Percentiles rank a stretch among this genome's conserved stretches.
phyloP scores from a whole-genome alignment of 2,329 filamentous ascomycete species.

The Lasiodiplodia theobromae region DNA sequence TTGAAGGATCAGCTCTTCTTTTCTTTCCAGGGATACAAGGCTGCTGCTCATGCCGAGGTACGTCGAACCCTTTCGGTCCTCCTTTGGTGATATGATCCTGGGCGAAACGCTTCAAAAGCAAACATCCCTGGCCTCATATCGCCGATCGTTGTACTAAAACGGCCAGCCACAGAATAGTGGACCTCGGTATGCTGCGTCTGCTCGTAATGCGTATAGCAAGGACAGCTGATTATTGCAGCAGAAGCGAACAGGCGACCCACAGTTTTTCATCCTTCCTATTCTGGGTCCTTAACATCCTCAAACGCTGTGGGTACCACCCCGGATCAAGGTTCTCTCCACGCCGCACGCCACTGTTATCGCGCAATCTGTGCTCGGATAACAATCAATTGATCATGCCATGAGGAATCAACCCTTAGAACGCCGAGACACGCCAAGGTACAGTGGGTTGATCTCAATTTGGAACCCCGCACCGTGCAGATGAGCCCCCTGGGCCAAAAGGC shows the following conservation, averaged over 20 bases:
- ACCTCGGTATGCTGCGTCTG: neutral
- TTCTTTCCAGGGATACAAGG: neutral
- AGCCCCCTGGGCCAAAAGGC: no score
- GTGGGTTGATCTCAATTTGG: no score
- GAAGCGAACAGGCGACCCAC: neutral
- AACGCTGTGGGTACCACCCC: neutral
- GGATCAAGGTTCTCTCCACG: no score
- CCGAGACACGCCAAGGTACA: no score
- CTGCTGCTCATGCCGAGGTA: neutral
- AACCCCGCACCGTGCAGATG: no score
- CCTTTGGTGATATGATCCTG: neutral
- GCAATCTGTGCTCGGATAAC: no score
- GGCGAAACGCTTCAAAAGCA: slow-evolving; percentile 17
- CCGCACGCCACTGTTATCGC: no score
- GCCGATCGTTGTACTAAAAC: neutral
- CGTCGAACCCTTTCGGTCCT: no score
- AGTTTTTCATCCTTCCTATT: neutral
- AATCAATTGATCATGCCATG: no score
- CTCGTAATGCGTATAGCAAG: neutral
- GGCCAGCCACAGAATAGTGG: no score
- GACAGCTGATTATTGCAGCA: neutral
- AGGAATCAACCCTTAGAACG: no score
- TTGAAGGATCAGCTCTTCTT: neutral
- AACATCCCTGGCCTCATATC: neutral
- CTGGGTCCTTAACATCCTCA: neutral